Conservation (phyloP, 768 basidiomycete species). For the Mycena olivaceomarginata region DNA sequence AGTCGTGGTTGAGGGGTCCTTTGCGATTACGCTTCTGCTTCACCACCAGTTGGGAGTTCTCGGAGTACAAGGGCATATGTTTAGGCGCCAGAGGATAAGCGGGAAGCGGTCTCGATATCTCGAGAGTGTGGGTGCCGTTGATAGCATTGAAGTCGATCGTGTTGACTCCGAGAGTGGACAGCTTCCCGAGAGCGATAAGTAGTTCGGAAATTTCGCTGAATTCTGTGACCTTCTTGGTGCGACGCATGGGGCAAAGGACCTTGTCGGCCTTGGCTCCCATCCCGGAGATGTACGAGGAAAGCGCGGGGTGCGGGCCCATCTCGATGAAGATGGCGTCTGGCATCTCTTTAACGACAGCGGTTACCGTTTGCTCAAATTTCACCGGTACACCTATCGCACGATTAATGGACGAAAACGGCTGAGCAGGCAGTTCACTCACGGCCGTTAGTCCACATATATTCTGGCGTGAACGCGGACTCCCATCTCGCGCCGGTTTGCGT, state of each 20-base stretch:
- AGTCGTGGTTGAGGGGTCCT: constrained; percentile 59
- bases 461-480: constrained; percentile 49
- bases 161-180: constrained; percentile 54
- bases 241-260: constrained; percentile 52
- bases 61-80: constrained; percentile 46
- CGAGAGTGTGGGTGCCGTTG: constrained; percentile 45
- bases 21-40: constrained; percentile 50
- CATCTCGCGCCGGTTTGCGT: constrained; percentile 55
- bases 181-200: constrained; percentile 52
- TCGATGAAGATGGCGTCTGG: constrained; percentile 58
- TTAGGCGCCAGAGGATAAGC: constrained; percentile 58
- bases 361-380: constrained; percentile 57
- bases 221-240: constrained; percentile 45
- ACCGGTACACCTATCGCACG: constrained; percentile 53
- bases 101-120: constrained; percentile 39
- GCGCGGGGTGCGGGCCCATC: constrained; percentile 62
- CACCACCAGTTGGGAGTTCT: constrained; percentile 19
- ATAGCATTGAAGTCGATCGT: constrained; percentile 55
- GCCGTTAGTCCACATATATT: constrained; percentile 65
- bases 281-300: constrained; percentile 55
- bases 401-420: background rate
- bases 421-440: constrained; percentile 38
- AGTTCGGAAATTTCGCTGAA: constrained; percentile 50
- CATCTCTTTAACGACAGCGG: constrained; percentile 43
- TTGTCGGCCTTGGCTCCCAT: constrained; percentile 44